Evolutionary conservation across 176 grass and related monocot genomes (phyloP), one percentile per base, ranked within the genome.

Genomic region (Secale cereale): DNA sequence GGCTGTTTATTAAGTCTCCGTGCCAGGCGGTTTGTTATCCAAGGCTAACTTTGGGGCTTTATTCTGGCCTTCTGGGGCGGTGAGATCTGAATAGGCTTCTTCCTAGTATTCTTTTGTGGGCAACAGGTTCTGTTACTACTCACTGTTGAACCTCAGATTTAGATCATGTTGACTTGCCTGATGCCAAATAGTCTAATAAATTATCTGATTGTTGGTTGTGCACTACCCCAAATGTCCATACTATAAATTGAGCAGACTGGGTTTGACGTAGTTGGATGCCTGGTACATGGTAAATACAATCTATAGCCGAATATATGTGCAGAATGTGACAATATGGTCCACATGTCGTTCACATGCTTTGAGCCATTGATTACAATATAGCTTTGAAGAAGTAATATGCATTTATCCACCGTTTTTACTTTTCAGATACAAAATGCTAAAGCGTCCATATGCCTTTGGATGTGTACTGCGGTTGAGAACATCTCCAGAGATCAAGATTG

Each of bases 401-500:
- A 57, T 45, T 79, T 64, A 74, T 78, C 25, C 48, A 25, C 27
- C 7, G 8, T 69, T 64, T 52, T 71, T 7, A 17, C 79, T 65
- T 62, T 45, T 48, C 89, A 98, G 93, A 87, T 98, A 95, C 80
- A 92, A 91, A 29, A 92, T 98, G 97, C 64, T 98, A 82, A 98
- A 91, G 67, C 89, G 91, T 60, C 91, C 97, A 60, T 98, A 98
- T 86, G 97, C 97, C 80, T 98, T 98, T 92, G 97, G 93, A 48
- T 98, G 97, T 41, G 89, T 94, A 43, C 82, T 98, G 82, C 81
- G 93, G 61, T 74, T 98, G 82, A 88, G 97, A 68, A 98, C 97
- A 94, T 98, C 97, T 39, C 92, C 97, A 30, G 93, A 95, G 65
- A 95, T 94, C 89, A 95, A 94, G 71, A 87, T 88, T 89, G 86